A percentile compares a stretch with the other conserved stretches of the same genome.
phyloP scores from a whole-genome alignment of 306 rosid genomes.

The Fagus crenata region DNA sequence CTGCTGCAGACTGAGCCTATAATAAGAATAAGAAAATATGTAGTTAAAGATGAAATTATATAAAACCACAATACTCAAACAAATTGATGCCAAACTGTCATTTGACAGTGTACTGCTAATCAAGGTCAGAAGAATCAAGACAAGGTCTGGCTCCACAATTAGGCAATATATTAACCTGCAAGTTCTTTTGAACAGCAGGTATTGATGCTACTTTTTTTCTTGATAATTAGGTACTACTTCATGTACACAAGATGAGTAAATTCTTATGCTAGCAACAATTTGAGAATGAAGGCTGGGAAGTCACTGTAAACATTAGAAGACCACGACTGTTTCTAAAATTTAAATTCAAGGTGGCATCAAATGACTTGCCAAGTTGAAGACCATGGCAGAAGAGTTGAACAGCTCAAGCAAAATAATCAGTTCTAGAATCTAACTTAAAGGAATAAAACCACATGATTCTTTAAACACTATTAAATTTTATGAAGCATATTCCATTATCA shows the following conservation, averaged over 20 bases:
- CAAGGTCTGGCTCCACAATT: background rate
- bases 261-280: no score
- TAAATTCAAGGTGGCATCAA: slow-evolving; percentile 9
- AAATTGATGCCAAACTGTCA: background rate
- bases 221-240: no score
- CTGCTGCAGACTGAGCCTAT: slow-evolving; percentile 57
- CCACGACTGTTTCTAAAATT: slow-evolving; percentile 9
- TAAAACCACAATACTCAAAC: background rate
- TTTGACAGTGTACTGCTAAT: background rate
- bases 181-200: background rate
- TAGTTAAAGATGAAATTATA: slow-evolving; percentile 1
- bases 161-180: background rate
- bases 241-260: no score
- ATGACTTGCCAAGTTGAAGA: slow-evolving; percentile 14
- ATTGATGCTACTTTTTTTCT: background rate
- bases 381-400: slow-evolving; percentile 4
- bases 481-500: slow-evolving; percentile 21
- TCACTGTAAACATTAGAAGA: no score
- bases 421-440: background rate
- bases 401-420: slow-evolving; percentile 22
- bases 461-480: background rate
- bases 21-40: slow-evolving; percentile 28
- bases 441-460: background rate
- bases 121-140: background rate
- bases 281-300: no score